phyloP scores from a whole-genome alignment of 768 basidiomycete species.

The Cystobasidium onofrii region DNA sequence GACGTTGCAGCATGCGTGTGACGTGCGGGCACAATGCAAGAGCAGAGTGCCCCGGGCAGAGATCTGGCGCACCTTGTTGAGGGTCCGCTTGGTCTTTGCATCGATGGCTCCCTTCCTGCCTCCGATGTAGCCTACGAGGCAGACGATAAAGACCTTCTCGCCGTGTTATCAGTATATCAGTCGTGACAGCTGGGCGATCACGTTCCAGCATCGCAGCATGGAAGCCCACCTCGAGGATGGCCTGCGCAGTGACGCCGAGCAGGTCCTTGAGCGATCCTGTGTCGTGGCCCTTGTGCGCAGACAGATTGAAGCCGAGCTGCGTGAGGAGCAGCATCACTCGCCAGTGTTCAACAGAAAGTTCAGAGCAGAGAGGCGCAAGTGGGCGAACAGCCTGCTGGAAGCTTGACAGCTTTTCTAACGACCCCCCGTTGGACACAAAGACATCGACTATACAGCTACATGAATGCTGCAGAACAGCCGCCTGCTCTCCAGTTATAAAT shows the following conservation, averaged over 20 bases:
- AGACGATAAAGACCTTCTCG: slow-evolving; percentile 18
- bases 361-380: background rate
- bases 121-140: slow-evolving; percentile 50
- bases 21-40: background rate
- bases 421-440: too few relatives aligned
- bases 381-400: too few relatives aligned
- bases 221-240: slow-evolving; percentile 4
- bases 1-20: background rate
- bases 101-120: slow-evolving; percentile 73
- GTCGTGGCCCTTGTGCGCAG: background rate
- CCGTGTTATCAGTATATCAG: background rate
- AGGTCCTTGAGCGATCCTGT: background rate
- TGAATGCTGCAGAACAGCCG: too few relatives aligned
- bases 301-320: background rate
- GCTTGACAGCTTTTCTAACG: too few relatives aligned
- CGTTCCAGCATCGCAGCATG: background rate
- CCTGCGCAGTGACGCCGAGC: slow-evolving; percentile 4
- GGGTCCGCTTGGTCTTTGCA: slow-evolving; percentile 64
- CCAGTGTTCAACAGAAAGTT: background rate
- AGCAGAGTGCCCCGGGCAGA: too few relatives aligned
- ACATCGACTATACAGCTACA: too few relatives aligned
- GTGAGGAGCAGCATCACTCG: slow-evolving; percentile 11
- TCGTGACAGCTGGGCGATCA: slow-evolving; percentile 1
- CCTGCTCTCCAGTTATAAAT: background rate
- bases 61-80: slow-evolving; percentile 32